Evolutionary conservation across 768 basidiomycete genomes (phyloP).

Genomic region (Neoboletus magnificus): DNA sequence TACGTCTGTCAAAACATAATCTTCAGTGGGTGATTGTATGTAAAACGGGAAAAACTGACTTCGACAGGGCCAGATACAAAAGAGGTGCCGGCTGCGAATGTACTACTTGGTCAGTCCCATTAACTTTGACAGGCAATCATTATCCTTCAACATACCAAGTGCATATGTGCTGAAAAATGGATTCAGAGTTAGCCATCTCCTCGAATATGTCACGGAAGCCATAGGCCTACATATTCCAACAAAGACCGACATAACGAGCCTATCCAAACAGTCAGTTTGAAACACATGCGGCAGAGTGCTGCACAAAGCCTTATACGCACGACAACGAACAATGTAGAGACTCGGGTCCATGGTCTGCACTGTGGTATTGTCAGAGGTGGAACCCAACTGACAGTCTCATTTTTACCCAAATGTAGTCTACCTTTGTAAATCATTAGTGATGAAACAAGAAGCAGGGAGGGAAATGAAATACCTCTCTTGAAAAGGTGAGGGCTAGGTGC

Average conservation of each 20-base stretch:
- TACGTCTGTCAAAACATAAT: constrained; percentile 1
- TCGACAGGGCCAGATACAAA: constrained; percentile 3
- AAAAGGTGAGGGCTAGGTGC: constrained; percentile 9
- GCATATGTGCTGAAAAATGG: neutral
- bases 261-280: neutral
- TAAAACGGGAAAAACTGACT: neutral
- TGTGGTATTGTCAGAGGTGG: neutral
- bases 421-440: neutral
- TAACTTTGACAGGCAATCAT: neutral
- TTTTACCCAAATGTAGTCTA: constrained; percentile 14
- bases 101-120: neutral
- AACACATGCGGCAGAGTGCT: neutral
- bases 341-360: constrained; percentile 1
- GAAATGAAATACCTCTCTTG: constrained; percentile 5
- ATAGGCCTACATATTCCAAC: constrained; percentile 2
- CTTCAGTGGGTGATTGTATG: neutral
- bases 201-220: neutral
- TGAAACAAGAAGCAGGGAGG: neutral
- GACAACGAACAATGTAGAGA: constrained; percentile 6
- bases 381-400: neutral
- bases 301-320: neutral
- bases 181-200: neutral
- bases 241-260: constrained; percentile 10
- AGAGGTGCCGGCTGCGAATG: neutral
- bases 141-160: constrained; percentile 1